Percentiles rank a stretch among this genome's conserved stretches.
Evolutionary conservation across 768 basidiomycete species (phyloP).

Genomic region (Cubamyces lactineus): DNA sequence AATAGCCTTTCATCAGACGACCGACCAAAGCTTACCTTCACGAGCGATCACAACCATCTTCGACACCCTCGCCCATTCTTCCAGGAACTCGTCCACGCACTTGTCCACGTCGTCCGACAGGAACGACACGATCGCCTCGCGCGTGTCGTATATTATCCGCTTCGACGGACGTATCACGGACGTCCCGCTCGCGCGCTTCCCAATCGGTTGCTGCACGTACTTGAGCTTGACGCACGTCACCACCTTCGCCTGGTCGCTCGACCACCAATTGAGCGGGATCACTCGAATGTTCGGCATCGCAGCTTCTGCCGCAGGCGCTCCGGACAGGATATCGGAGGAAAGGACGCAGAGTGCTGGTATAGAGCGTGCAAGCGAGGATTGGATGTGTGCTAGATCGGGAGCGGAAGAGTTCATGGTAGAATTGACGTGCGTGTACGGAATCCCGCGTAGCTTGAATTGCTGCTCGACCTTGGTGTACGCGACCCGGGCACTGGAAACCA

Average conservation of each 20-base stretch:
- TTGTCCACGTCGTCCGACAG: slow-evolving; percentile 83
- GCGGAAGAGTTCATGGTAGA: slow-evolving; percentile 49
- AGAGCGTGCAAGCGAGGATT: slow-evolving; percentile 74
- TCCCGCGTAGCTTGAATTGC: slow-evolving; percentile 81
- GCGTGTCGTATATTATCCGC: slow-evolving; percentile 87
- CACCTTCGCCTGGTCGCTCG: slow-evolving; percentile 75
- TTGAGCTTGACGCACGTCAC: slow-evolving; percentile 90
- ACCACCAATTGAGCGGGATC: slow-evolving; percentile 92
- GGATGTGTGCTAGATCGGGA: slow-evolving; percentile 56
- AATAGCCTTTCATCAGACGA: neutral
- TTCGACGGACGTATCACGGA: slow-evolving; percentile 82
- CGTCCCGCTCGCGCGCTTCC: slow-evolving; percentile 59
- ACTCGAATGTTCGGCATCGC: slow-evolving; percentile 93
- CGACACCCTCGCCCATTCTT: slow-evolving; percentile 91
- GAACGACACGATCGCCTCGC: slow-evolving; percentile 87
- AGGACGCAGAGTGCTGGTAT: slow-evolving; percentile 86
- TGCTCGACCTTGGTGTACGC: slow-evolving; percentile 88
- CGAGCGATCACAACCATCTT: slow-evolving; percentile 94
- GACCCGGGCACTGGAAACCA: slow-evolving; percentile 70
- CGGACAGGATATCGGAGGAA: slow-evolving; percentile 78
- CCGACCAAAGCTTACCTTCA: slow-evolving; percentile 57
- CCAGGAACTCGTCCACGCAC: slow-evolving; percentile 88
- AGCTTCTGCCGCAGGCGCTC: slow-evolving; percentile 85
- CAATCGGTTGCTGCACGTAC: slow-evolving; percentile 85
- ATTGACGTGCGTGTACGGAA: slow-evolving; percentile 77